These are phyloP conservation scores for Phialophora expanda DNA, from an alignment of 2,329 filamentous ascomycete genomes.

Conservation along the genomic window DNA sequence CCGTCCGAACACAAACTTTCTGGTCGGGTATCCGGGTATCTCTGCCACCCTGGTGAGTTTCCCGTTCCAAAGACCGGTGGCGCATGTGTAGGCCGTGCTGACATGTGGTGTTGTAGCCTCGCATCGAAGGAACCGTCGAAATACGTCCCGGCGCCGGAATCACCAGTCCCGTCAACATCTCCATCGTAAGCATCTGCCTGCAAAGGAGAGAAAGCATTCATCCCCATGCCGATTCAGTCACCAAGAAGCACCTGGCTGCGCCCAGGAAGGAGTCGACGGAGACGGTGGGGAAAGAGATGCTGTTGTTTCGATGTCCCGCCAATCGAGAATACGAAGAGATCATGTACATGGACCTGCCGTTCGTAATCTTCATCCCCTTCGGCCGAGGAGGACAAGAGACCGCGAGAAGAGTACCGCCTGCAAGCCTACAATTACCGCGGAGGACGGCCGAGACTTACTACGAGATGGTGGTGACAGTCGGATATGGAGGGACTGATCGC, in stretches of 20 bases:
- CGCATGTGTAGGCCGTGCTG: constrained; percentile 17
- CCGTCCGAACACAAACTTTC: constrained; percentile 93
- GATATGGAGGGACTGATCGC: constrained; percentile 84
- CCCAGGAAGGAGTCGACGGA: constrained; percentile 89
- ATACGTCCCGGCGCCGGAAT: constrained; percentile 84
- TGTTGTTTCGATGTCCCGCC: constrained; percentile 83
- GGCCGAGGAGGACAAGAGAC: constrained; percentile 89
- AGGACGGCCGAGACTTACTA: constrained; percentile 97
- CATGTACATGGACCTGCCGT: constrained; percentile 94
- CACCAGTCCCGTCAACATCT: constrained; percentile 87
- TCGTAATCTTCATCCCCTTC: constrained; percentile 96
- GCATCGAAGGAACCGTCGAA: constrained; percentile 97
- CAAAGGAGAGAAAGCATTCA: constrained; percentile 96
- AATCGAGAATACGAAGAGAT: constrained; percentile 87
- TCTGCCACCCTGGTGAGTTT: constrained; percentile 88
- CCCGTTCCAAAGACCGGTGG: constrained; percentile 24
- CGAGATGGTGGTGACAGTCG: constrained; percentile 93
- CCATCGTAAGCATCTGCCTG: constrained; percentile 90
- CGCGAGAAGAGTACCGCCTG: constrained; percentile 86
- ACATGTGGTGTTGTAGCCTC: constrained; percentile 67
- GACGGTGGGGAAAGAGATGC: constrained; percentile 92
- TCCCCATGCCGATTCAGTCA: constrained; percentile 89
- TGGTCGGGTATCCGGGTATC: constrained; percentile 97
- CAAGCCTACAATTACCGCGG: constrained; percentile 86
- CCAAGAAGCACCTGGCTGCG: constrained; percentile 88